A percentile compares a stretch with the other conserved stretches of the same genome.
Conservation (phyloP, 345 rosid species). For the Eucalyptus cloeziana region DNA sequence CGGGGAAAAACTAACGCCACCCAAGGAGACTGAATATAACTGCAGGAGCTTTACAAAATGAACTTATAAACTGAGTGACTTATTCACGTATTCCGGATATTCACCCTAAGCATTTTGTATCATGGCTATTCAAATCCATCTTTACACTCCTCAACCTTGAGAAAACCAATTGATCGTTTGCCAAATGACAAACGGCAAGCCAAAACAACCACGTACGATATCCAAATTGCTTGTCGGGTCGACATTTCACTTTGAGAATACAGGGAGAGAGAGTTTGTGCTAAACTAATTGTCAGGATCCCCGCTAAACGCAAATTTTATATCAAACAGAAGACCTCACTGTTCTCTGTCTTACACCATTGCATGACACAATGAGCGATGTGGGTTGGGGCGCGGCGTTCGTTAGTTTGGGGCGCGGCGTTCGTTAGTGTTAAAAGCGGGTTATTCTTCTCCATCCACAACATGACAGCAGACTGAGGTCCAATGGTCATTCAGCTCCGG, state of each 20-base stretch:
- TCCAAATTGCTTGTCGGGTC: neutral
- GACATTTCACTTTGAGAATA: neutral
- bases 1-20: neutral
- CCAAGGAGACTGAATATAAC: neutral
- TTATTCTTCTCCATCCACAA: neutral
- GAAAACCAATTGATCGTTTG: neutral
- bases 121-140: neutral
- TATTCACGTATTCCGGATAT: neutral
- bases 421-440: neutral
- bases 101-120: rapidly evolving
- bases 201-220: neutral
- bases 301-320: rapidly evolving
- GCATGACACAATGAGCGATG: rapidly evolving
- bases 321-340: neutral
- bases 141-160: neutral
- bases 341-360: neutral
- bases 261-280: neutral
- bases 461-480: neutral
- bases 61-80: neutral
- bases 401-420: rapidly evolving
- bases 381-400: rapidly evolving
- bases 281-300: neutral
- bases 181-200: neutral
- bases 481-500: neutral
- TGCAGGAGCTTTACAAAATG: neutral